These are phyloP conservation scores for Russula griseocarnosa DNA, from an alignment of 768 basidiomycete genomes.

Conservation along the genomic window DNA sequence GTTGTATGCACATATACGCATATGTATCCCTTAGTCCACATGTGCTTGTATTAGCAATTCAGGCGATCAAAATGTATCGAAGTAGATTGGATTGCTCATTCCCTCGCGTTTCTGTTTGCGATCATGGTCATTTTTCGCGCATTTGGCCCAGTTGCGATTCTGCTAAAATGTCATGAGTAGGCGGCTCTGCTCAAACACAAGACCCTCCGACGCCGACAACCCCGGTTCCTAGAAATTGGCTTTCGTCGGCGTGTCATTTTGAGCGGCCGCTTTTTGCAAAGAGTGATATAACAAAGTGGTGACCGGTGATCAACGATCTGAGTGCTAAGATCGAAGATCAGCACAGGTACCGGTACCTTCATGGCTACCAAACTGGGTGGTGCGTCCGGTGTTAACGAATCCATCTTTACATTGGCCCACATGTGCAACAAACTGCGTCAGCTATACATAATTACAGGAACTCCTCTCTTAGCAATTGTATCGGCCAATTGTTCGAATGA, in stretches of 20 bases:
- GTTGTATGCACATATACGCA: background rate
- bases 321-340: background rate
- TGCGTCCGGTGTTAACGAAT: background rate
- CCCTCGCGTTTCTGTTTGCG: background rate
- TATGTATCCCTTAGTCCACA: conserved; percentile 20
- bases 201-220: background rate
- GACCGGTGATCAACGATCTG: too few species aligned
- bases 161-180: background rate
- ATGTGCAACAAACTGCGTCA: background rate
- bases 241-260: background rate
- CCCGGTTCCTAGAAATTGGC: background rate
- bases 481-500: background rate
- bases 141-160: background rate
- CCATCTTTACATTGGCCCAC: background rate
- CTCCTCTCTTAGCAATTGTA: background rate
- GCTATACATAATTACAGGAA: conserved; percentile 1
- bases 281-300: background rate
- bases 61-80: background rate
- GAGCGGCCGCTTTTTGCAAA: background rate
- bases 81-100: background rate
- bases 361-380: background rate
- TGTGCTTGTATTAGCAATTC: conserved; percentile 1
- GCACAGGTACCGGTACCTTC: too few species aligned
- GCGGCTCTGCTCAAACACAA: background rate
- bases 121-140: background rate